Evolutionary conservation across 768 basidiomycete species (phyloP).

Genomic region (Melanogaster broomeanus): DNA sequence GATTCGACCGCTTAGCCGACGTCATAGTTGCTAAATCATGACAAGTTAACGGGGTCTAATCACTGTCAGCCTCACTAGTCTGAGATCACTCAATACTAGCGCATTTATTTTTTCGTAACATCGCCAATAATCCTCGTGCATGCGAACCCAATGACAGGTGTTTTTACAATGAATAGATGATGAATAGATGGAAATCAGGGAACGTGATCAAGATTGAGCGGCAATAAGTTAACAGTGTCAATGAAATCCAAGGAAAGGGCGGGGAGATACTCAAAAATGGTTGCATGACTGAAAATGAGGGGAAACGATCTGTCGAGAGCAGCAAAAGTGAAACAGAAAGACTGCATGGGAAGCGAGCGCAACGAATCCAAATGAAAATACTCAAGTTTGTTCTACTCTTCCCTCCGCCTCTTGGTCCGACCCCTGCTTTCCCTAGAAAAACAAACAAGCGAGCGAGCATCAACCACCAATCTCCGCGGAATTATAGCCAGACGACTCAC

Average conservation of each 20-base stretch:
- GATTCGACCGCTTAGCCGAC: too few species aligned
- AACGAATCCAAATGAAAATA: too few species aligned
- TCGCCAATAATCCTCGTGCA: too few species aligned
- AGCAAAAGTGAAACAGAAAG: neutral
- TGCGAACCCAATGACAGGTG: neutral
- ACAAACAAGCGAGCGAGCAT: neutral
- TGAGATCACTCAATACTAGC: too few species aligned
- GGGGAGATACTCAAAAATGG: neutral
- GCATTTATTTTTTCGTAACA: too few species aligned
- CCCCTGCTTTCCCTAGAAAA: conserved; percentile 48
- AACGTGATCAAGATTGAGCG: neutral
- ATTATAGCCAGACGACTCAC: conserved; percentile 42
- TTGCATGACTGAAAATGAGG: too few species aligned
- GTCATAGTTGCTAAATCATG: too few species aligned
- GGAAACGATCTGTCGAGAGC: too few species aligned
- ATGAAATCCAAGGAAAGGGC: neutral
- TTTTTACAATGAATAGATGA: neutral
- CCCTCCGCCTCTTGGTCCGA: conserved; percentile 46
- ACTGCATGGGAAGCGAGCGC: too few species aligned
- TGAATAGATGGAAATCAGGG: neutral
- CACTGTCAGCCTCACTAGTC: too few species aligned
- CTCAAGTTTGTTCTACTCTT: conserved; percentile 21
- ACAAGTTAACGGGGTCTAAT: too few species aligned
- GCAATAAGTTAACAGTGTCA: neutral
- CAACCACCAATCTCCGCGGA: too few species aligned